A percentile compares a stretch with the other conserved stretches of the same genome.
Conservation (phyloP, 441 rosid species). For the Erysimum pusillum region DNA sequence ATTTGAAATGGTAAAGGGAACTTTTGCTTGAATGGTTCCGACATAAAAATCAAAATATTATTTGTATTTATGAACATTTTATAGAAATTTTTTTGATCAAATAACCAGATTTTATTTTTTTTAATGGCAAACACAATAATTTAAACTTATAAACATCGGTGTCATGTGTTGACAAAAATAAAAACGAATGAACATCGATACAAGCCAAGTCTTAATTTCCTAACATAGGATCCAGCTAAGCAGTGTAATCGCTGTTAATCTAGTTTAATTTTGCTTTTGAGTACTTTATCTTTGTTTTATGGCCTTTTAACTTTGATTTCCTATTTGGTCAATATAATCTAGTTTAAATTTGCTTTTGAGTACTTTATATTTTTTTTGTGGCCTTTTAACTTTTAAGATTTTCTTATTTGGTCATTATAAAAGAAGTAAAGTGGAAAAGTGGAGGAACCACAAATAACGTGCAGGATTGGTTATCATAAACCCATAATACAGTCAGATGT, state of each 20-base stretch:
- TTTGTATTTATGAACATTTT: too few species aligned
- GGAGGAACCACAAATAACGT: not conserved
- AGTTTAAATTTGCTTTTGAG: not conserved
- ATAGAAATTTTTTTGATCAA: too few species aligned
- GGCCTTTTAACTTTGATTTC: not conserved
- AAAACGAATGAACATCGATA: too few species aligned
- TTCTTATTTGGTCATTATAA: not conserved
- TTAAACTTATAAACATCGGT: too few species aligned
- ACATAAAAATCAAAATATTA: too few species aligned
- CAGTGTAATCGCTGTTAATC: not conserved
- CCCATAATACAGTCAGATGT: not conserved
- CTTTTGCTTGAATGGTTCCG: too few species aligned
- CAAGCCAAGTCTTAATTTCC: not conserved
- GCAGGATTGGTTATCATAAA: not conserved
- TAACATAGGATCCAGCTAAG: slow-evolving; percentile 20
- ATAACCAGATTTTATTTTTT: too few species aligned
- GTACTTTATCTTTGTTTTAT: not conserved
- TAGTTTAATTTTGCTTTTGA: not conserved
- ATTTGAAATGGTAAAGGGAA: too few species aligned
- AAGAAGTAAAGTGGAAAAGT: not conserved
- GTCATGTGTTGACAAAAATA: too few species aligned
- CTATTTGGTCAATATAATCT: not conserved
- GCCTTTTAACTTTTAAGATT: not conserved
- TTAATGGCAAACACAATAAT: too few species aligned
- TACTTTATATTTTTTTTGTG: not conserved